Base-by-base conservation (phyloP, 805 yeast species). In the Metschnikowia noctiluminum region DNA sequence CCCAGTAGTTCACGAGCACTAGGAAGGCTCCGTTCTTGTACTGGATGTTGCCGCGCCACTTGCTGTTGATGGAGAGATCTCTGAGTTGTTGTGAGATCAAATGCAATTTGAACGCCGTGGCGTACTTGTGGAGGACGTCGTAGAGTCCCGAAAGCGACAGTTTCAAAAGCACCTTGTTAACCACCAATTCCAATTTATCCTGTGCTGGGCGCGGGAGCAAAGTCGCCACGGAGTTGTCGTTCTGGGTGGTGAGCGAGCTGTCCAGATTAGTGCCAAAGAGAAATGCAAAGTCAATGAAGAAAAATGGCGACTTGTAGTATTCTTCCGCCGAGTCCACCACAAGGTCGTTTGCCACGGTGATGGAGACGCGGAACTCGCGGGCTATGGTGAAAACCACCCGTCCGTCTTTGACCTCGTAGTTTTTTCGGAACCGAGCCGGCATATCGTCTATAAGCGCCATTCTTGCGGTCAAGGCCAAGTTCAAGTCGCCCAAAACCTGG, bases 251-350 rank as follows among this genome's bases (percentile, higher is more conserved):
- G 38, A 69, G 55, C 10, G 61, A 49, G 1, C 66, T 64, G 42
- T 68, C 73, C 5, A 66, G 71, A 51, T 68, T 68, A 28, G 76
- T 70, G 9, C 78, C 74, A 58, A 86, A 84, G 21, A 78, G 69
- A 48, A 90, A 78, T 47, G 80, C 76, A 65, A 90, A 85, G 62
- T 88, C 92, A 16, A 92, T 86, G 51, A 89, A 75, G 61, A 84
- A 87, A 57, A 87, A 84, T 13, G 89, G 89, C 0, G 89, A 79
- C 39, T 63, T 62, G 21, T 45, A 49, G 54, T 70, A 69, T 35
- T 78, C 77, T 3, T 71, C 73, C 2, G 74, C 71, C 26, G 82
- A 82, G 57, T 81, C 84, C 16, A 68, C 57, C 10, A 72, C 64
- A 37, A 59, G 39, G 45, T 71, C 75, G 35, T 89, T 82, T 0